Conservation (phyloP, 2,329 filamentous ascomycete genomes). For the Sporothrix schenckii region DNA sequence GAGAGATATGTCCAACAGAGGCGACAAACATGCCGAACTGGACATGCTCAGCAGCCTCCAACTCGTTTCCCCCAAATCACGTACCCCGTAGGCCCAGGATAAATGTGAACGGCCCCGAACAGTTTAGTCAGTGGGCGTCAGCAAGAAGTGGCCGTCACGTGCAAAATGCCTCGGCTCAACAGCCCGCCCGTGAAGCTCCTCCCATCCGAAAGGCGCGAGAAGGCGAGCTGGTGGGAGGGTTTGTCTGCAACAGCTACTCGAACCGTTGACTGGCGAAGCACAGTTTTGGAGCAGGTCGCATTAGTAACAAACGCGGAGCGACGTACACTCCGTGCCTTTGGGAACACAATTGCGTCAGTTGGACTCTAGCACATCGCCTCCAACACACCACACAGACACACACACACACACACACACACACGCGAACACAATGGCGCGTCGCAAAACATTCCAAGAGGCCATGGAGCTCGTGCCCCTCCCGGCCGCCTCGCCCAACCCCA, state of each 20-base stretch:
- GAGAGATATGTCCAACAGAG: background rate
- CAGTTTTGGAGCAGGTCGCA: no score
- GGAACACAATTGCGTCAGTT: background rate
- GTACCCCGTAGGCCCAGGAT: no score
- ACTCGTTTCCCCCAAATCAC: background rate
- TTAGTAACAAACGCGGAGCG: background rate
- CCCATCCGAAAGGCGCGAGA: no score
- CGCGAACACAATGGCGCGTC: slow-evolving; percentile 35
- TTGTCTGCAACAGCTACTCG: no score
- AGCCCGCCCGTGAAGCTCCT: background rate
- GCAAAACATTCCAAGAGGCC: slow-evolving; percentile 45
- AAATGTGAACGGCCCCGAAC: background rate
- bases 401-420: background rate
- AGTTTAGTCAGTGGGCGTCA: background rate
- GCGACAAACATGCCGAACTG: background rate
- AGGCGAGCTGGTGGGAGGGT: no score
- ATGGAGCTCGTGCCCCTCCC: slow-evolving; percentile 44
- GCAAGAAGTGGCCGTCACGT: slow-evolving; percentile 7
- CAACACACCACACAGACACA: no score
- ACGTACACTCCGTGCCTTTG: background rate
- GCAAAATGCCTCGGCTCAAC: slow-evolving; percentile 25
- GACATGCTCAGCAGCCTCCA: background rate
- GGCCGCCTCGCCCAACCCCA: slow-evolving; percentile 21
- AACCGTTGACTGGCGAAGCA: no score
- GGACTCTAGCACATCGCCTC: background rate